Evolutionary conservation across 2,329 filamentous ascomycete species (phyloP).

Genomic region (Diaporthe nobilis): DNA sequence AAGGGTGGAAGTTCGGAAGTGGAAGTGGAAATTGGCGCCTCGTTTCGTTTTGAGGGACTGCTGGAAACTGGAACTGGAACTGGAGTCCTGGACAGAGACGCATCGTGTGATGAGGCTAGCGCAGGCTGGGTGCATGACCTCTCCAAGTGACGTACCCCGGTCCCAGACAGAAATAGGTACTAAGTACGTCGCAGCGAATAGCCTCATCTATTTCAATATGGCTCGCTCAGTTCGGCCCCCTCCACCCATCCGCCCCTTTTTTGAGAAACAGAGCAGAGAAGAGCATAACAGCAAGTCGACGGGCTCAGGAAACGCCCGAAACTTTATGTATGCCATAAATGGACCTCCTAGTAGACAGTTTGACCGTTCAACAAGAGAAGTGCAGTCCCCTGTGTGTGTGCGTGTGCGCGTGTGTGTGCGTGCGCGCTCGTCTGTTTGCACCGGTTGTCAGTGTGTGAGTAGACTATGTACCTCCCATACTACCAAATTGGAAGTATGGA

Average conservation of each 20-base stretch:
- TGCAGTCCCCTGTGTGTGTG: background rate
- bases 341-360: background rate
- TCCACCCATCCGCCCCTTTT: background rate
- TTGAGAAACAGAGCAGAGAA: background rate
- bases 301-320: background rate
- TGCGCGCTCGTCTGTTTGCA: constrained; percentile 1
- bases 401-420: background rate
- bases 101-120: constrained; percentile 40
- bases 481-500: background rate
- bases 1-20: constrained; percentile 23
- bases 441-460: background rate
- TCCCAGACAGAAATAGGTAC: constrained; percentile 35
- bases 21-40: constrained; percentile 41
- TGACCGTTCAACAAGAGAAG: background rate
- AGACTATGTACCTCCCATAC: background rate
- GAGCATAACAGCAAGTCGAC: background rate
- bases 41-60: constrained; percentile 42
- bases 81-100: constrained; percentile 29
- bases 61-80: constrained; percentile 20
- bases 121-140: constrained; percentile 38
- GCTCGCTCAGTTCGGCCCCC: background rate
- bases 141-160: constrained; percentile 37
- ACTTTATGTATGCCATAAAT: background rate
- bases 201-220: constrained; percentile 28
- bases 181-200: constrained; percentile 34